Conservation (phyloP, 306 rosid genomes). For the Inga leiocalycina region DNA sequence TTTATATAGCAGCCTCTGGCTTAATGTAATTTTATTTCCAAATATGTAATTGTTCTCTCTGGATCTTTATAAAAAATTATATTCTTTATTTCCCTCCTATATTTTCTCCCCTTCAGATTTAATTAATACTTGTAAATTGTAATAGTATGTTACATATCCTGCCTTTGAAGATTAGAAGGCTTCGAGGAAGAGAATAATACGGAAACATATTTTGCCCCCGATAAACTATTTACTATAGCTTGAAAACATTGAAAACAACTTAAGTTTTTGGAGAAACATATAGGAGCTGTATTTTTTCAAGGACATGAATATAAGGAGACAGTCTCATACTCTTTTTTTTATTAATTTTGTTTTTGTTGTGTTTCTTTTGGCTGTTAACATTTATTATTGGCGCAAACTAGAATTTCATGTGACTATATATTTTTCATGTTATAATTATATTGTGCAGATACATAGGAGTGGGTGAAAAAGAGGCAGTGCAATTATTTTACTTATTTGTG, state of each 20-base stretch:
- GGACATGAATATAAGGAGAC: too few species aligned
- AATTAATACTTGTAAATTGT: not conserved
- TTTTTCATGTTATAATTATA: not conserved
- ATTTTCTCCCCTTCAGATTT: not conserved
- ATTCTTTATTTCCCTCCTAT: not conserved
- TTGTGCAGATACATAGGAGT: slow-evolving; percentile 42
- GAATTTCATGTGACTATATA: not conserved
- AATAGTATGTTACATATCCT: not conserved
- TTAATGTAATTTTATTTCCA: too few species aligned
- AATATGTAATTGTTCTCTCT: too few species aligned
- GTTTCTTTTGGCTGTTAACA: not conserved
- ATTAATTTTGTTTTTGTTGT: not conserved
- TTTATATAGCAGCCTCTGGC: too few species aligned
- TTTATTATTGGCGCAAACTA: not conserved
- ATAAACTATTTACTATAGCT: too few species aligned
- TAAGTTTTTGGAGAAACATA: not conserved
- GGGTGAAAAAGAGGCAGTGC: slow-evolving; percentile 39
- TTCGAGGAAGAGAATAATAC: too few species aligned
- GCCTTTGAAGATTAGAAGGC: not conserved
- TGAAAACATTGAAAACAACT: too few species aligned
- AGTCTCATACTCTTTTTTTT: not conserved
- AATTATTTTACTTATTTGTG: slow-evolving; percentile 41
- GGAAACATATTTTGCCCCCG: too few species aligned
- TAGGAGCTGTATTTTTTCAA: not conserved
- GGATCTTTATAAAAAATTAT: not conserved